Evolutionary conservation across 1,284 basidiomycete genomes (phyloP).

Genomic region (Cutaneotrichosporon spelunceum): DNA sequence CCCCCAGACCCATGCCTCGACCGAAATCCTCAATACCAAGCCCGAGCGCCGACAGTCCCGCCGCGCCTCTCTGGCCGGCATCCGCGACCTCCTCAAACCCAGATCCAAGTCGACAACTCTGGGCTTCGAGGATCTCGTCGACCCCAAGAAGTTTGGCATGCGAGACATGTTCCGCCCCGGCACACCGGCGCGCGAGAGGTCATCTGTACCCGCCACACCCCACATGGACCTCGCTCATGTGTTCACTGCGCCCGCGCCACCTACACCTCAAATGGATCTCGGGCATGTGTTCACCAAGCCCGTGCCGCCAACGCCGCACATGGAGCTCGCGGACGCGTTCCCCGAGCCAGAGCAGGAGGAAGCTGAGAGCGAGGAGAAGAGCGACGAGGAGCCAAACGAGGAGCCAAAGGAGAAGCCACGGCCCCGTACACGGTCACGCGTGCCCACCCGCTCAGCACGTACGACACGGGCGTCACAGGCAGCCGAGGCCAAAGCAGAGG

Average conservation of each 20-base stretch:
- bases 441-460: not conserved
- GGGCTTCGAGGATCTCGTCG: conserved; percentile 13
- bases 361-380: not conserved
- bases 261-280: conserved; percentile 33
- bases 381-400: not conserved
- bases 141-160: conserved; percentile 8
- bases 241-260: not conserved
- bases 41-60: conserved; percentile 10
- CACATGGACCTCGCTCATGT: conserved; percentile 25
- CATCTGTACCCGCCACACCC: not conserved
- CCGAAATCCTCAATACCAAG: not conserved
- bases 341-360: conserved; percentile 4
- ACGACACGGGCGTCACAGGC: not conserved
- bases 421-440: not conserved
- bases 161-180: conserved; percentile 10
- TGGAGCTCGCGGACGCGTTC: not conserved
- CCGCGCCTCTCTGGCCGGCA: conserved; percentile 21
- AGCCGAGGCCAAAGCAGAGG: not conserved
- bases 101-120: conserved; percentile 1
- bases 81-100: conserved; percentile 27
- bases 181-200: conserved; percentile 13
- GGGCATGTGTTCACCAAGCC: conserved; percentile 4
- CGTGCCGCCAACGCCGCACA: not conserved
- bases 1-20: not conserved
- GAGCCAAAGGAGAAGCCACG: not conserved